Evolutionary conservation across 495 filamentous ascomycete species (phyloP), one percentile per base, ranked within the genome.

Genomic region (Recurvomyces mirabilis): DNA sequence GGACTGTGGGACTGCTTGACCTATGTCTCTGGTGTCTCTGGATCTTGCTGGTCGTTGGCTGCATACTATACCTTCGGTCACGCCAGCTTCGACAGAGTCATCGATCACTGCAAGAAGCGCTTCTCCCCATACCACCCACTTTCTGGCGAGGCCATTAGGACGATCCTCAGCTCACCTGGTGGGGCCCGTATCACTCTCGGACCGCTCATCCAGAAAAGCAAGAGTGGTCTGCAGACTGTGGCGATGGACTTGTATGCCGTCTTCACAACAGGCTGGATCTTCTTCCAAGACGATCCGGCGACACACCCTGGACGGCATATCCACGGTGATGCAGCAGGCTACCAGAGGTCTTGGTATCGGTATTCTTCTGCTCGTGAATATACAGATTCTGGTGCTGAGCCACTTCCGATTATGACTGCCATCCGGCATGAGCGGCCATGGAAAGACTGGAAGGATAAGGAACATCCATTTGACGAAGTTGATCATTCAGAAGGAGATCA

Each of bases 161-260:
- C 18, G 25, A 10, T 53, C 2, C 40, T 60, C 9, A 35, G 38
- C 15, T 23, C 52, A 5, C 52, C 52, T 10, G 44, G 47, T 6
- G 57, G 57, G 1, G 49, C 53, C 15, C 48, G 52, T 11, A 39
- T 44, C 15, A 58, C 55, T 1, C 48, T 60, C 3, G 57, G 54
- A 2, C 57, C 57, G 14, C 34, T 60, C 17, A 51, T 55, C 12
- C 43, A 53, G 44, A 60, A 60, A 38, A 47, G 46, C 20, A 43
- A 43, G 30, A 58, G 52, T 38, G 57, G 55, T 0, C 33, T 58
- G 24, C 26, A 47, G 11, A 55, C 52, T 12, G 52, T 58, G 13
- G 46, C 55, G 11, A 60, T 60, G 57, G 57, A 60, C 29, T 36
- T 60, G 19, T 60, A 60, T 33, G 33, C 57, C 15, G 55, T 60